Evolutionary conservation across 2,329 filamentous ascomycete genomes (phyloP), one percentile per base, ranked within the genome.

Genomic region (Emydomyces testavorans): DNA sequence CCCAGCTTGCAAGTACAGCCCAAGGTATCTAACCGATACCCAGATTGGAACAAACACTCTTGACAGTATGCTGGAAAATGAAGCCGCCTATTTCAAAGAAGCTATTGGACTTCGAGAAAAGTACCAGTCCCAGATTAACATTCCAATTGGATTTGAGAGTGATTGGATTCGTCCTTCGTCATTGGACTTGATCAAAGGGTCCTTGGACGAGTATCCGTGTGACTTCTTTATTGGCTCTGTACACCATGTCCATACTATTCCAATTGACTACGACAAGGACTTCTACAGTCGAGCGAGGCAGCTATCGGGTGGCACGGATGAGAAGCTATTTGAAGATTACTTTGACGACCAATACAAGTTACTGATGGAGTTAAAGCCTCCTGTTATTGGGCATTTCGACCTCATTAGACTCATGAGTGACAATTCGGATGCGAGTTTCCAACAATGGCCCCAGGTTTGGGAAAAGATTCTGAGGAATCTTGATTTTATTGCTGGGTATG

Each of bases 201-300:
- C 86, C 2, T 69, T 82, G 18, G 61, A 72, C 5, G 73, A 77
- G 52, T 76, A 85, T 32, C 66, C 69, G 7, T 75, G 94, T 52
- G 90, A 96, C 67, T 85, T 93, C 67, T 94, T 95, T 70, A 75
- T 98, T 60, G 92, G 92, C 50, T 93, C 85, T 1, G 76, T 96
- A 41, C 92, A 98, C 68, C 92, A 98, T 65, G 84, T 89, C 6
- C 79, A 85, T 60, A 80, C 80, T 13, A 73, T 90, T 36, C 89
- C 92, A 5, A 94, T 98, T 60, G 92, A 98, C 70, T 94, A 84
- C 62, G 83, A 93, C 67, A 67, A 65, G 4, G 67, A 70, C 0
- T 74, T 76, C 62, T 96, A 92, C 62, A 69, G 72, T 16, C 64
- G 70, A 13, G 85, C 85, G n/a, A 70, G 80, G 36, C 65, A 70